These are phyloP conservation scores for Phytophthora fragariae DNA, from an alignment of 352 stramenopile species.

Conservation along the genomic window DNA sequence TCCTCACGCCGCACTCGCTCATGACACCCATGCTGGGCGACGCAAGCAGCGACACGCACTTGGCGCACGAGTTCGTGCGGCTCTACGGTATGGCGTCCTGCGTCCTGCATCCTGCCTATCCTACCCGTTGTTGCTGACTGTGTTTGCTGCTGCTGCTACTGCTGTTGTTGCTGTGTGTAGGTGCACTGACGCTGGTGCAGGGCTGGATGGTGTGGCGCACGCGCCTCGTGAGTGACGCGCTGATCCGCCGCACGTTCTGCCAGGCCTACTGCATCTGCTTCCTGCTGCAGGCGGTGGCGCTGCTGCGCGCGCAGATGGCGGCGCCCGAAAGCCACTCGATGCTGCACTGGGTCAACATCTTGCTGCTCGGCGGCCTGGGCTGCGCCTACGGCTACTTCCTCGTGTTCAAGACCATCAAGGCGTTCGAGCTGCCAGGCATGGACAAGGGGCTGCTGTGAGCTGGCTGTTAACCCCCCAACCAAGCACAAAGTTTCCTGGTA, in stretches of 20 bases:
- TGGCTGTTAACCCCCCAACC: background rate
- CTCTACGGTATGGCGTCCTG: constrained; percentile 66
- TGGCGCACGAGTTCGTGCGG: constrained; percentile 88
- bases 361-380: constrained; percentile 71
- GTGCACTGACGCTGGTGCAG: constrained; percentile 81
- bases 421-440: constrained; percentile 81
- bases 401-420: constrained; percentile 89
- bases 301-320: constrained; percentile 76
- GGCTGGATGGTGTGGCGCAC: constrained; percentile 90
- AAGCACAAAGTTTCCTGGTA: constrained; percentile 13
- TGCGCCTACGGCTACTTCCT: constrained; percentile 87
- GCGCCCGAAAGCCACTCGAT: constrained; percentile 81
- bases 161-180: constrained; percentile 30
- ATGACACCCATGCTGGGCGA: constrained; percentile 80
- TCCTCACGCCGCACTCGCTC: constrained; percentile 84
- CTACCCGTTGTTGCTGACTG: background rate
- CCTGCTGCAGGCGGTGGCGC: constrained; percentile 72
- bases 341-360: constrained; percentile 86
- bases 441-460: constrained; percentile 61
- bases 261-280: constrained; percentile 92
- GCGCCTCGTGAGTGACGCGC: constrained; percentile 83
- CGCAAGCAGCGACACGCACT: constrained; percentile 73
- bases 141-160: background rate
- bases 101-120: background rate
- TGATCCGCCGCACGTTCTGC: constrained; percentile 88